Evolutionary conservation across 192 early-diverging fungal genomes (phyloP), one percentile per base, ranked within the genome.

Genomic region (Oehlia diaphana): DNA sequence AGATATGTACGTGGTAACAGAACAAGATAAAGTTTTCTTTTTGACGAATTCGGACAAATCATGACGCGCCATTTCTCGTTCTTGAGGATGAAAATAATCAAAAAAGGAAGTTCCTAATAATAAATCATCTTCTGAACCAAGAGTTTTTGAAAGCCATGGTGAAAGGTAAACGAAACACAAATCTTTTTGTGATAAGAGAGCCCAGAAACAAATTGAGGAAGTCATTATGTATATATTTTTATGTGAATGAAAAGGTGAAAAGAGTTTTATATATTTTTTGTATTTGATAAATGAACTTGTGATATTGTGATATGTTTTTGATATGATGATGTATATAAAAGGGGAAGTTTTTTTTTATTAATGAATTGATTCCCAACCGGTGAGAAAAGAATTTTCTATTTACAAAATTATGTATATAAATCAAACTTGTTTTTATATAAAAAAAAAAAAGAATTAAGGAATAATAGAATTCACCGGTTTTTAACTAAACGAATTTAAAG

Each of bases 51-150:
- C 79, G 26, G 81, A 80, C 4, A 86, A 77, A 65, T 86, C 85
- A 49, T 80, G 82, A 61, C 83, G 81, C 10, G 85, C 85, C 2
- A 86, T 67, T 67, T 82, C 81, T 10, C 77, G 77, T 67, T 86
- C 85, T 63, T 84, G 79, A 10, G 85, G 85, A 69, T 84, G 85
- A 65, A 86, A 82, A 49, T 86, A 86, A 47, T 86, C 85, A 53
- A 86, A 86, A 67, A 86, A 81, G 21, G 85, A 86, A 13, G 83
- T 72, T 21, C 83, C 85, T 4, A 86, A 78, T 16, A 86, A 63
- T 69, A 78, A 75, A 14, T 83, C 80, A 66, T 86, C 77, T 42
- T 86, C 81, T 42, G 77, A 69, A 21, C 82, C 81, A 44, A 86
- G 81, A 33, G 81, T 79, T 28, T 81, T 79, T 21, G 81, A 80